Percentiles rank a stretch among this genome's conserved stretches.
Conservation (phyloP, 345 rosid species). For the Melastoma malabathricum region DNA sequence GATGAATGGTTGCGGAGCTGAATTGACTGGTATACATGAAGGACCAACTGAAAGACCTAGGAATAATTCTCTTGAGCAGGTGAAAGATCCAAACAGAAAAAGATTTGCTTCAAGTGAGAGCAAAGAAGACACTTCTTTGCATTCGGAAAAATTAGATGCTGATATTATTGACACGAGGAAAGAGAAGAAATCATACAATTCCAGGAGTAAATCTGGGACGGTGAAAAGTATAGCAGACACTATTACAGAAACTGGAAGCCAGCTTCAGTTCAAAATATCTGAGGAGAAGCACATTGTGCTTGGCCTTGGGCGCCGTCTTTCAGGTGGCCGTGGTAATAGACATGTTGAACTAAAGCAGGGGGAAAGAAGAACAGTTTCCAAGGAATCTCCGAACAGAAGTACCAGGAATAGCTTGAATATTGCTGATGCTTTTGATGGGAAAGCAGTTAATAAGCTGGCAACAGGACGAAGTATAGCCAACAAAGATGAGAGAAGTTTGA, state of each 20-base stretch:
- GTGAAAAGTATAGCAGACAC: conserved; percentile 17
- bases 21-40: conserved; percentile 17
- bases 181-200: conserved; percentile 19
- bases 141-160: conserved; percentile 19
- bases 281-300: conserved; percentile 15
- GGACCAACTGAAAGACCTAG: conserved; percentile 21
- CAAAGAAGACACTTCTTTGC: conserved; percentile 12
- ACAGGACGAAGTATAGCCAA: conserved; percentile 9
- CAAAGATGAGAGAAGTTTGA: conserved; percentile 25
- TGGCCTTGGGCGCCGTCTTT: conserved; percentile 25
- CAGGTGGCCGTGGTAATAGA: conserved; percentile 20
- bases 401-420: conserved; percentile 17
- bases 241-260: conserved; percentile 7
- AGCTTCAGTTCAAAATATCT: neutral
- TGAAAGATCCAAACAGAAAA: conserved; percentile 24
- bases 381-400: conserved; percentile 14
- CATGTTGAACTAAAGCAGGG: conserved; percentile 32
- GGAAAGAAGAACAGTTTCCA: conserved; percentile 19
- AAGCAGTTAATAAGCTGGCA: conserved; percentile 19
- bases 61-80: conserved; percentile 10
- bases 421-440: conserved; percentile 18
- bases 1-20: conserved; percentile 28
- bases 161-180: conserved; percentile 19
- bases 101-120: conserved; percentile 17
- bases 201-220: conserved; percentile 17